phyloP scores from a whole-genome alignment of 1,284 basidiomycete genomes.

The Afroboletus lepidellus region DNA sequence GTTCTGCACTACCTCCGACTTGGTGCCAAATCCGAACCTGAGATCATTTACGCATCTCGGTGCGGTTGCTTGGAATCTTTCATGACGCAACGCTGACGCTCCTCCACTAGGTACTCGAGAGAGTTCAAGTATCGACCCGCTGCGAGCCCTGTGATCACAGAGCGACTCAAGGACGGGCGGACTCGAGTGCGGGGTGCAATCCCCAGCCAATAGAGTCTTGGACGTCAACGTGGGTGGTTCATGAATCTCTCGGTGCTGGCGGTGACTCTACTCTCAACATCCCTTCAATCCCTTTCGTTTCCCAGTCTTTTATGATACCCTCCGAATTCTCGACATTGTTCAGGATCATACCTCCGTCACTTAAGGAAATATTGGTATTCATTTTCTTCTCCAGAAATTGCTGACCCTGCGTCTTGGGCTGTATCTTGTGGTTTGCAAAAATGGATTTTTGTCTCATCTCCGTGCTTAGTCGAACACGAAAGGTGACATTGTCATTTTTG shows the following conservation, averaged over 20 bases:
- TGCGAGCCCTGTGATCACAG: slow-evolving; percentile 54
- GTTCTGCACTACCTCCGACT: slow-evolving; percentile 37
- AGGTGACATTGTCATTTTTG: too few relatives aligned
- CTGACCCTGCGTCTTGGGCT: too few relatives aligned
- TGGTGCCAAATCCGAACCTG: slow-evolving; percentile 26
- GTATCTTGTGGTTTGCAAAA: too few relatives aligned
- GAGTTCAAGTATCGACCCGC: slow-evolving; percentile 53
- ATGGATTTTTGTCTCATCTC: too few relatives aligned
- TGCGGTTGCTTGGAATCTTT: slow-evolving; percentile 1
- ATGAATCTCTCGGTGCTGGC: not conserved
- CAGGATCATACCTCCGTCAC: too few relatives aligned
- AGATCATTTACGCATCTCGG: slow-evolving; percentile 39
- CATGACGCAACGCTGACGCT: not conserved
- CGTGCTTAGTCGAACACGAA: too few relatives aligned
- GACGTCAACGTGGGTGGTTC: not conserved
- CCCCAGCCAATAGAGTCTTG: slow-evolving; percentile 20
- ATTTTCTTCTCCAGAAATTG: too few relatives aligned
- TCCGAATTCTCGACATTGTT: too few relatives aligned
- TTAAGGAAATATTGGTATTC: too few relatives aligned
- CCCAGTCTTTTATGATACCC: not conserved
- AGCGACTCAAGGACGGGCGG: slow-evolving; percentile 46
- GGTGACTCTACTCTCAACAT: not conserved
- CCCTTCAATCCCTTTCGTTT: not conserved
- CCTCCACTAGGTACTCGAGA: slow-evolving; percentile 46
- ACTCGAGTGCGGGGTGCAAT: slow-evolving; percentile 44